Evolutionary conservation across 2,329 filamentous ascomycete genomes (phyloP).

Genomic region (Talaromyces sp.): DNA sequence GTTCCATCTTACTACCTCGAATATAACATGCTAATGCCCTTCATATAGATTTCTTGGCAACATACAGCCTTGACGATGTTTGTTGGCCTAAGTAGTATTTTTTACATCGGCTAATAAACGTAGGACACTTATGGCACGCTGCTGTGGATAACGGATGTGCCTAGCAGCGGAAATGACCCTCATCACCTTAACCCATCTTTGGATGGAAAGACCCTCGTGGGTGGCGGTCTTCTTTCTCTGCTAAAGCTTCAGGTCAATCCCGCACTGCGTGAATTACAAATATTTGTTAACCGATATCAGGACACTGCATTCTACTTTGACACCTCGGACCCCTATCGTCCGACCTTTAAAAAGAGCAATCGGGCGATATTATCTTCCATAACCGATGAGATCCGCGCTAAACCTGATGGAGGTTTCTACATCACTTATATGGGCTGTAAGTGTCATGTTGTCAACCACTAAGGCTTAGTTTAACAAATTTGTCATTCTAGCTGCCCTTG

Average conservation of each 20-base stretch:
- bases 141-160: conserved; percentile 53
- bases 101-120: not conserved
- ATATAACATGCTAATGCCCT: no score
- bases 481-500: conserved; percentile 40
- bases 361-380: conserved; percentile 55
- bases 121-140: conserved; percentile 57
- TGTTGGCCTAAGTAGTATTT: conserved; percentile 4
- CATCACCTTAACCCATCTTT: conserved; percentile 52
- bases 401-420: conserved; percentile 57
- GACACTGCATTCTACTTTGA: conserved; percentile 61
- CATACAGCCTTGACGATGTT: conserved; percentile 54
- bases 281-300: conserved; percentile 14
- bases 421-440: conserved; percentile 57
- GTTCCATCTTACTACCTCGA: no score
- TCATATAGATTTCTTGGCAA: conserved; percentile 55
- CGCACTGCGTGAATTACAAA: no score
- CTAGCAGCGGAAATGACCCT: conserved; percentile 54
- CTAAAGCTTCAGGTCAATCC: conserved; percentile 43
- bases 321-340: conserved; percentile 52
- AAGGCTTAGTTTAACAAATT: not conserved
- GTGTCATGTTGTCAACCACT: not conserved
- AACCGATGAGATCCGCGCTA: conserved; percentile 57
- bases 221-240: conserved; percentile 53
- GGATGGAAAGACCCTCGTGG: conserved; percentile 54
- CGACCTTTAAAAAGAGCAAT: conserved; percentile 56